Evolutionary conservation across 345 rosid genomes (phyloP).

Genomic region (Boechera stricta): DNA sequence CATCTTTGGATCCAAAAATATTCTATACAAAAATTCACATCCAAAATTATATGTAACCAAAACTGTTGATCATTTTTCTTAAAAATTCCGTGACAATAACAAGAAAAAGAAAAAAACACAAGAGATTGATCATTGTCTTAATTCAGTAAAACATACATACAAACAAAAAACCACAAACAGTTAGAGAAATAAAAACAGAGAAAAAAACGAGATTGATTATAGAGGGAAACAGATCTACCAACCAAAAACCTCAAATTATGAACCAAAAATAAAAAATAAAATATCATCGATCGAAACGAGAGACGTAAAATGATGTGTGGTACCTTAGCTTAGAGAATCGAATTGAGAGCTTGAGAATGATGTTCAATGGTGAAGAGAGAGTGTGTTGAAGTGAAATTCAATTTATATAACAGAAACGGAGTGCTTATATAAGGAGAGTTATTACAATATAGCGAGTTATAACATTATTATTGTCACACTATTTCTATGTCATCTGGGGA

Average conservation of each 20-base stretch:
- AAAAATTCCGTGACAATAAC: not conserved
- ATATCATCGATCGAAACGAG: constrained; percentile 1
- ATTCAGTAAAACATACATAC: not conserved
- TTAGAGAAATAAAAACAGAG: too few relatives aligned
- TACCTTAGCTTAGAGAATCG: constrained; percentile 21
- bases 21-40: not conserved
- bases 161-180: not conserved
- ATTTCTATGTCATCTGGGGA: too few relatives aligned
- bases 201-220: not conserved
- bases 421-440: too few relatives aligned
- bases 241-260: not conserved
- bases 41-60: not conserved
- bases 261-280: not conserved
- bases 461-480: too few relatives aligned
- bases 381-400: constrained; percentile 1
- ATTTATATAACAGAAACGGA: too few relatives aligned
- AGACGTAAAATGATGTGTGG: not conserved
- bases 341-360: constrained; percentile 10
- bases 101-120: not conserved
- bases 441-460: too few relatives aligned
- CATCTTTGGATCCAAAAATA: not conserved
- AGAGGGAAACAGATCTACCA: constrained; percentile 28
- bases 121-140: not conserved
- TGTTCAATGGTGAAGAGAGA: constrained; percentile 5
- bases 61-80: not conserved